Evolutionary conservation across 2,329 filamentous ascomycete species (phyloP).

Genomic region (Truncatella angustata): DNA sequence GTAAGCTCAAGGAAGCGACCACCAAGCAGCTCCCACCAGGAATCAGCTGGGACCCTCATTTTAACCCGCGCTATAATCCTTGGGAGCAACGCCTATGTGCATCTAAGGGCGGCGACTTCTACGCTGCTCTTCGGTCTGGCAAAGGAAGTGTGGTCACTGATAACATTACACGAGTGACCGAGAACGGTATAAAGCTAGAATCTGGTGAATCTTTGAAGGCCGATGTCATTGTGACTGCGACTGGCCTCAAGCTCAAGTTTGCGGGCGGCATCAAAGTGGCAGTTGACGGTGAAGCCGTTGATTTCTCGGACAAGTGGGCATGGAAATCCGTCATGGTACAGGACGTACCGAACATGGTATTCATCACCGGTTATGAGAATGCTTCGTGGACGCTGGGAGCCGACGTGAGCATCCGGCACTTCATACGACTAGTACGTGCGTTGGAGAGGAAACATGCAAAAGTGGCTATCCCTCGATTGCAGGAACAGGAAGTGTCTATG

Average conservation of each 20-base stretch:
- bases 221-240: constrained; percentile 65
- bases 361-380: constrained; percentile 60
- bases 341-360: constrained; percentile 58
- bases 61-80: constrained; percentile 53
- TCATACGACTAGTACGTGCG: constrained; percentile 47
- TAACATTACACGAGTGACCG: constrained; percentile 42
- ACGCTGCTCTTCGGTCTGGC: constrained; percentile 33
- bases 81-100: constrained; percentile 71
- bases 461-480: constrained; percentile 47
- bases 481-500: too few species aligned
- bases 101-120: constrained; percentile 46
- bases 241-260: constrained; percentile 56
- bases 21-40: constrained; percentile 44
- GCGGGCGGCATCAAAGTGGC: constrained; percentile 49
- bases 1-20: constrained; percentile 40
- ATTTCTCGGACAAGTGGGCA: constrained; percentile 43
- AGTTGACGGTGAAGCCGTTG: constrained; percentile 47
- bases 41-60: constrained; percentile 52
- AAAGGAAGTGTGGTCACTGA: constrained; percentile 39
- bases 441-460: constrained; percentile 43
- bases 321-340: constrained; percentile 64
- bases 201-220: constrained; percentile 40
- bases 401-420: constrained; percentile 49
- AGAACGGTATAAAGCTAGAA: constrained; percentile 40
- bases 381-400: constrained; percentile 62